Evolutionary conservation across 176 grass and related monocot species (phyloP).

Genomic region (Saccharum officinarum): DNA sequence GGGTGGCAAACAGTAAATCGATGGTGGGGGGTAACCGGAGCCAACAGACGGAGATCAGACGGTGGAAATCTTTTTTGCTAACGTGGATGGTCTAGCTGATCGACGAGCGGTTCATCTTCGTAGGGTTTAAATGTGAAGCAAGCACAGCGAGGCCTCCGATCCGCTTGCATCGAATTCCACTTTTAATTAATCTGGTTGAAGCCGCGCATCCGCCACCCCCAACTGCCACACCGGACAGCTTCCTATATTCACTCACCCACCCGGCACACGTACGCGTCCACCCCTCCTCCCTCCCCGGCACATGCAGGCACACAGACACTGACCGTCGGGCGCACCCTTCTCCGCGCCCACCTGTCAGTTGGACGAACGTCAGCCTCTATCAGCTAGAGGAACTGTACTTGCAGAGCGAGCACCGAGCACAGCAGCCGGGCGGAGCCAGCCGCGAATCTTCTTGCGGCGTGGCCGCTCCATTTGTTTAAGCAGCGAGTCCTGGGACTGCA

Average conservation of each 20-base stretch:
- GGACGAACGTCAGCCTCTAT: neutral
- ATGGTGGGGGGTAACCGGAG: no score
- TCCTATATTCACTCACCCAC: neutral
- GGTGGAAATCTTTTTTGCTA: no score
- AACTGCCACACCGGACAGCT: slow-evolving; percentile 21
- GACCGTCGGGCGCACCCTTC: rapidly evolving
- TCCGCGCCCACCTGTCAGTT: neutral
- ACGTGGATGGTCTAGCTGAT: no score
- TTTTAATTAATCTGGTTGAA: no score
- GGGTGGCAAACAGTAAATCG: no score
- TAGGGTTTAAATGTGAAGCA: no score
- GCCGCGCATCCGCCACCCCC: neutral
- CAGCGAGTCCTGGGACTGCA: neutral
- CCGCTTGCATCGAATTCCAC: no score
- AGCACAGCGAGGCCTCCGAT: no score
- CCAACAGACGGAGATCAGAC: no score
- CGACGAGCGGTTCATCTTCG: no score
- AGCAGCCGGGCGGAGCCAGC: neutral
- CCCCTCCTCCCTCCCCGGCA: neutral
- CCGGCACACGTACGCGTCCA: neutral
- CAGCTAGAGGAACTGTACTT: no score
- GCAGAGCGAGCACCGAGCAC: slow-evolving; percentile 5
- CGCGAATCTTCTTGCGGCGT: slow-evolving; percentile 45
- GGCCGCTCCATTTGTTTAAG: slow-evolving; percentile 25
- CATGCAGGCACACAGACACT: slow-evolving; percentile 6